Conservation (phyloP, 148 eudicot genomes). For the Amaranthus cruentus region DNA sequence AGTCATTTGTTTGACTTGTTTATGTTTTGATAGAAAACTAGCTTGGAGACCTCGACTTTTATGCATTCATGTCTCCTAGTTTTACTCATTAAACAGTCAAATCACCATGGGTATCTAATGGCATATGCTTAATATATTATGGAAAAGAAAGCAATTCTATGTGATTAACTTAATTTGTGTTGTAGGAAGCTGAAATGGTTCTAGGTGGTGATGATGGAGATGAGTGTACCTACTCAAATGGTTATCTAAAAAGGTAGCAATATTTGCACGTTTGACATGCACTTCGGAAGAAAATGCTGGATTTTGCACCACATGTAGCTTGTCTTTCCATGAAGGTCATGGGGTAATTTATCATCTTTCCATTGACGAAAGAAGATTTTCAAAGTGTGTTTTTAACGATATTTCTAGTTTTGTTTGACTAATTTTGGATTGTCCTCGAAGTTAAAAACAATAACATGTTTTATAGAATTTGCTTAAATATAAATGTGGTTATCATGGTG, state of each 20-base stretch:
- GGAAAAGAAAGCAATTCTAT: too few relatives aligned
- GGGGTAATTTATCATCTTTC: slow-evolving; percentile 47
- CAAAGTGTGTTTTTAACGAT: too few relatives aligned
- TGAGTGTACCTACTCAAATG: slow-evolving; percentile 83
- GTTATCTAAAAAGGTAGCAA: slow-evolving; percentile 96
- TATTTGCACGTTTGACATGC: slow-evolving; percentile 97
- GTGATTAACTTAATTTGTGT: background rate
- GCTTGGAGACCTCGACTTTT: too few relatives aligned
- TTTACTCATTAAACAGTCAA: too few relatives aligned
- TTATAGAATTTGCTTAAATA: too few relatives aligned
- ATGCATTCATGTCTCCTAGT: too few relatives aligned
- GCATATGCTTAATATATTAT: too few relatives aligned
- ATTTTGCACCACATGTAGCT: slow-evolving; percentile 83
- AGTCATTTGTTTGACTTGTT: too few relatives aligned
- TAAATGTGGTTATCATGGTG: too few relatives aligned
- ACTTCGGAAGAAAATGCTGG: slow-evolving; percentile 98
- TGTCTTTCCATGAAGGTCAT: slow-evolving; percentile 94
- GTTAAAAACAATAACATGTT: too few relatives aligned
- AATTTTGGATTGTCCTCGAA: background rate
- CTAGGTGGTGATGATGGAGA: slow-evolving; percentile 97
- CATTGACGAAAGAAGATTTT: background rate
- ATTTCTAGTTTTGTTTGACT: background rate
- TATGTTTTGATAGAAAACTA: too few relatives aligned
- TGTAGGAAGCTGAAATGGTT: slow-evolving; percentile 90
- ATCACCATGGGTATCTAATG: too few relatives aligned